Conservation (phyloP, 345 rosid genomes). For the Trapa incisa region DNA sequence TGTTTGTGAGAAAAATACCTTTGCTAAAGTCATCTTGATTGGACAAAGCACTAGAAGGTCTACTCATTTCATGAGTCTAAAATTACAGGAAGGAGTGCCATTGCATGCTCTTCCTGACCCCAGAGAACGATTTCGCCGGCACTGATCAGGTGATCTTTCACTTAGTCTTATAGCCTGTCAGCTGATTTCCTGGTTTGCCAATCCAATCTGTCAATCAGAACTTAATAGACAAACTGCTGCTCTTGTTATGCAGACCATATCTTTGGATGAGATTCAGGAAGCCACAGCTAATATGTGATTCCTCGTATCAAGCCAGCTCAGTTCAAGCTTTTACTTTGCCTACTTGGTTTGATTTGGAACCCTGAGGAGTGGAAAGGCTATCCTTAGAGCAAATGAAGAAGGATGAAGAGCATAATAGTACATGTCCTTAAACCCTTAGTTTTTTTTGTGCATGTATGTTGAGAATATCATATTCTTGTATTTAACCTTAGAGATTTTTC, state of each 20-base stretch:
- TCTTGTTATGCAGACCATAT: conserved; percentile 41
- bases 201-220: not conserved
- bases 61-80: not conserved
- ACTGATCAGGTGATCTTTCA: conserved; percentile 60
- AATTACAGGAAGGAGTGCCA: conserved; percentile 92
- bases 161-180: not conserved
- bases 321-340: too few relatives aligned
- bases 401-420: not conserved
- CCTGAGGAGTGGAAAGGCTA: not conserved
- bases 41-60: not conserved
- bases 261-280: conserved; percentile 68
- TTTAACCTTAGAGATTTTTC: not conserved
- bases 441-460: not conserved
- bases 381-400: not conserved
- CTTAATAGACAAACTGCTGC: not conserved
- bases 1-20: not conserved
- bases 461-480: not conserved
- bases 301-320: conserved; percentile 6
- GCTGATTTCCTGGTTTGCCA: not conserved
- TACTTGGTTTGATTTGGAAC: not conserved
- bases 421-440: not conserved
- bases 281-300: conserved; percentile 49
- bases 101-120: conserved; percentile 97
- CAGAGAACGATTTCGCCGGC: conserved; percentile 95
- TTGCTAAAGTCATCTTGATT: not conserved